Percentiles rank a stretch among this genome's conserved stretches.
phyloP scores from a whole-genome alignment of 2,329 filamentous ascomycete genomes.

The Fusarium udum region DNA sequence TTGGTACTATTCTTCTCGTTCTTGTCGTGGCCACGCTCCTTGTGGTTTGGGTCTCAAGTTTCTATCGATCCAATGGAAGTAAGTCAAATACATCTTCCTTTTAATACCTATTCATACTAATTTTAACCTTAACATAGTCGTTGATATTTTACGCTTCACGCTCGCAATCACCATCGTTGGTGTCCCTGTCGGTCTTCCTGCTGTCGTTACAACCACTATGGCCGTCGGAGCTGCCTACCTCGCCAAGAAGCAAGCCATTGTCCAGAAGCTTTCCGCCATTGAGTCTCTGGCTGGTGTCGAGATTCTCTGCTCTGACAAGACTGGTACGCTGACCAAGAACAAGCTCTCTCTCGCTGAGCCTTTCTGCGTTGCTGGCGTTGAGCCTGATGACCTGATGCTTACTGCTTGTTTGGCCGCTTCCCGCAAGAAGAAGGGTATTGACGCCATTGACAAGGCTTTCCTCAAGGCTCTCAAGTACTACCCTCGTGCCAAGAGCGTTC shows the following conservation, averaged over 20 bases:
- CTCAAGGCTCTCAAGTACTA: constrained; percentile 86
- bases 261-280: constrained; percentile 91
- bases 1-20: constrained; percentile 47
- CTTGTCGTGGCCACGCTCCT: constrained; percentile 77
- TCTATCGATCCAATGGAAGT: constrained; percentile 87
- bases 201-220: constrained; percentile 94
- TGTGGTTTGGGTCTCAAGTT: constrained; percentile 85
- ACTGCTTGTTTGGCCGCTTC: constrained; percentile 90
- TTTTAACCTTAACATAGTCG: too few relatives aligned
- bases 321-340: constrained; percentile 92
- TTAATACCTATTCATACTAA: too few relatives aligned
- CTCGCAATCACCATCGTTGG: constrained; percentile 90
- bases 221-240: constrained; percentile 91
- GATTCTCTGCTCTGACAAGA: constrained; percentile 95
- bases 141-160: constrained; percentile 80
- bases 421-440: constrained; percentile 95
- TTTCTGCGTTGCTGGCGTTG: constrained; percentile 82
- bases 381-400: constrained; percentile 89
- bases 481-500: constrained; percentile 80
- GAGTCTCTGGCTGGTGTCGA: constrained; percentile 93
- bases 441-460: constrained; percentile 95
- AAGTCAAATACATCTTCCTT: too few relatives aligned
- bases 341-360: constrained; percentile 89
- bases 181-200: constrained; percentile 91
- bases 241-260: constrained; percentile 91